These are phyloP conservation scores for Phytophthora lateralis DNA, from an alignment of 352 stramenopile species.

Conservation along the genomic window DNA sequence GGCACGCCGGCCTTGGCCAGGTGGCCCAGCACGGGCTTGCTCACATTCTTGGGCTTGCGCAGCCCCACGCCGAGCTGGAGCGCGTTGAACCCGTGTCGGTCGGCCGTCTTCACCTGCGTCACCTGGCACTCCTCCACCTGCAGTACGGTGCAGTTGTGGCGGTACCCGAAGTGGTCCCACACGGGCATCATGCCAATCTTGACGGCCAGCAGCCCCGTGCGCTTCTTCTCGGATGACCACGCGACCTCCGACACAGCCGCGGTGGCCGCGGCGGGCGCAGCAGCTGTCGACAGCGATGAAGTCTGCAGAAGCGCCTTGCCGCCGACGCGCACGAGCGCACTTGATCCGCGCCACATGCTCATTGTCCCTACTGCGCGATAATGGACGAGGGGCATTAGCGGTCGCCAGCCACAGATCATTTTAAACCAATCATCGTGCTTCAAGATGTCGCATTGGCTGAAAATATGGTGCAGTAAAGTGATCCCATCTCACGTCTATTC, in stretches of 20 bases:
- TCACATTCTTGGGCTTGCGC: slow-evolving; percentile 96
- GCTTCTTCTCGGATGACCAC: slow-evolving; percentile 84
- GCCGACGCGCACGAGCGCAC: slow-evolving; percentile 22
- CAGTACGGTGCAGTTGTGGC: slow-evolving; percentile 95
- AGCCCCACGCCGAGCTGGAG: slow-evolving; percentile 97
- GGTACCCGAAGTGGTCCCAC: slow-evolving; percentile 97
- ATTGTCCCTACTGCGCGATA: slow-evolving; percentile 6
- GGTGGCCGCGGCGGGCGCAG: slow-evolving; percentile 2
- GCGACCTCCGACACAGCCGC: slow-evolving; percentile 22
- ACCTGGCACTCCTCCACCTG: slow-evolving; percentile 94
- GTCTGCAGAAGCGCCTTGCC: slow-evolving; percentile 19
- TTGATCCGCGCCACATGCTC: slow-evolving; percentile 48
- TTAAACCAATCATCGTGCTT: background rate
- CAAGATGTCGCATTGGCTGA: background rate
- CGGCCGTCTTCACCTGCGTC: slow-evolving; percentile 95
- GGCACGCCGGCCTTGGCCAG: slow-evolving; percentile 92
- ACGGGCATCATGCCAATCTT: slow-evolving; percentile 99
- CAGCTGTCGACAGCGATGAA: slow-evolving; percentile 30
- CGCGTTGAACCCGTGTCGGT: slow-evolving; percentile 93
- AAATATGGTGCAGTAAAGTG: slow-evolving; percentile 4
- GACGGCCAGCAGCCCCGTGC: slow-evolving; percentile 90
- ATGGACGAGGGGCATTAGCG: background rate
- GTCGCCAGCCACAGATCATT: slow-evolving; percentile 23
- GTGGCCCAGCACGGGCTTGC: slow-evolving; percentile 92
- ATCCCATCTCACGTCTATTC: slow-evolving; percentile 4